phyloP scores from a whole-genome alignment of 371 early-diverging fungal species.

The Zychaea mexicana region DNA sequence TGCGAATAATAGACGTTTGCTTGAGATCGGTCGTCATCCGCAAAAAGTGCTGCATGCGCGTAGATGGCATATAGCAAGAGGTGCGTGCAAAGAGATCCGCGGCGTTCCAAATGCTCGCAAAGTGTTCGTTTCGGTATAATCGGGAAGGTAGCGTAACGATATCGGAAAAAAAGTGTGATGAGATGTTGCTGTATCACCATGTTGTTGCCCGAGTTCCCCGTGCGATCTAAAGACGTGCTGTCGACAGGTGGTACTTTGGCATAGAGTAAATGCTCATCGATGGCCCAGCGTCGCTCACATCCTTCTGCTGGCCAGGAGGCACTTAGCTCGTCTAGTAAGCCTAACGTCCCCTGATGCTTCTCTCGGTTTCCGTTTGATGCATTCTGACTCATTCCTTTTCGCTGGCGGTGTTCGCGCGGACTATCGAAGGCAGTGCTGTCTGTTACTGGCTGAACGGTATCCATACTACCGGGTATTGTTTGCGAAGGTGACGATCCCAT shows the following conservation, averaged over 20 bases:
- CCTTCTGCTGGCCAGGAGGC: slow-evolving; percentile 18
- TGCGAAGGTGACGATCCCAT: neutral
- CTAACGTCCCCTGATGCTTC: slow-evolving; percentile 3
- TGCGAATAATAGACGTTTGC: slow-evolving; percentile 30
- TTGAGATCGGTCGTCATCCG: slow-evolving; percentile 17
- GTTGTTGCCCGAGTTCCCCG: slow-evolving; percentile 11
- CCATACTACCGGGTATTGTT: neutral
- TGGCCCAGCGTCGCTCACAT: slow-evolving; percentile 22
- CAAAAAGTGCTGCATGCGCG: slow-evolving; percentile 41
- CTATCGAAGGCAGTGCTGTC: neutral
- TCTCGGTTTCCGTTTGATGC: slow-evolving; percentile 1
- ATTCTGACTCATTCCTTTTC: slow-evolving; percentile 1
- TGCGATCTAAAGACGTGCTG: neutral
- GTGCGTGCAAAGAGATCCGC: slow-evolving; percentile 44
- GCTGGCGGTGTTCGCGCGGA: slow-evolving; percentile 7
- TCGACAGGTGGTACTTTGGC: neutral
- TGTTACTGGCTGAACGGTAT: neutral
- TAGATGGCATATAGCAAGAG: slow-evolving; percentile 44
- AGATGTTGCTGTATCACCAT: slow-evolving; percentile 18
- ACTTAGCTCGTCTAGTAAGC: slow-evolving; percentile 12
- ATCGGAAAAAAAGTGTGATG: slow-evolving; percentile 34
- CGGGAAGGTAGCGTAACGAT: slow-evolving; percentile 28
- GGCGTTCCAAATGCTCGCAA: slow-evolving; percentile 43
- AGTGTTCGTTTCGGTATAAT: slow-evolving; percentile 41
- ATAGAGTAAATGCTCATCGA: slow-evolving; percentile 17